These are phyloP conservation scores for Sordaria brevicollis DNA, from an alignment of 495 filamentous ascomycete genomes.

Conservation along the genomic window DNA sequence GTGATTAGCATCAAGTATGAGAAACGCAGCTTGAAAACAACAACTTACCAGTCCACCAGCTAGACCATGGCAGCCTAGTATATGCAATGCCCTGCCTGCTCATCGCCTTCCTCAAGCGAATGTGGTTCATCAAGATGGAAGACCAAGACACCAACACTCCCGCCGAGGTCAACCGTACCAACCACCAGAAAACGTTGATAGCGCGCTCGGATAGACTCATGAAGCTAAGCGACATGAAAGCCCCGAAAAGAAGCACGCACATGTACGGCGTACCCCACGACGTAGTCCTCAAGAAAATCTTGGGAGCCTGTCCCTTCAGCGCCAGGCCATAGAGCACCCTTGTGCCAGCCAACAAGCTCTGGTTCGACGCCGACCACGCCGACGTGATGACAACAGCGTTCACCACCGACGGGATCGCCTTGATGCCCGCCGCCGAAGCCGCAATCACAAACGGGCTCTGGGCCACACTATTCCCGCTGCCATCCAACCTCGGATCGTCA, in stretches of 20 bases:
- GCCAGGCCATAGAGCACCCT: slow-evolving; percentile 53
- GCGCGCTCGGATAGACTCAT: slow-evolving; percentile 48
- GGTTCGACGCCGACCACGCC: slow-evolving; percentile 60
- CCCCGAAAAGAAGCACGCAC: slow-evolving; percentile 41
- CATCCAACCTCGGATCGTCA: slow-evolving; percentile 39
- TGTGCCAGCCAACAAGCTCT: slow-evolving; percentile 49
- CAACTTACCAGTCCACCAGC: slow-evolving; percentile 29
- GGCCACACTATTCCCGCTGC: slow-evolving; percentile 36
- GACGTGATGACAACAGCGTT: slow-evolving; percentile 63
- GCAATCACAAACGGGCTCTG: slow-evolving; percentile 69
- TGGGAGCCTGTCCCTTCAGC: slow-evolving; percentile 48
- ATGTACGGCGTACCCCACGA: slow-evolving; percentile 52
- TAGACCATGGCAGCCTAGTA: slow-evolving; percentile 32
- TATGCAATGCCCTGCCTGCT: slow-evolving; percentile 28
- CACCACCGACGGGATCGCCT: slow-evolving; percentile 50
- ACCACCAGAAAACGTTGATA: slow-evolving; percentile 50
- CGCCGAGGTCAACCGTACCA: slow-evolving; percentile 45
- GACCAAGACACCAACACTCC: slow-evolving; percentile 47
- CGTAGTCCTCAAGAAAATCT: slow-evolving; percentile 46
- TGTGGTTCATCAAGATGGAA: slow-evolving; percentile 35
- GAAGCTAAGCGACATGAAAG: slow-evolving; percentile 48
- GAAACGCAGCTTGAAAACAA: background rate
- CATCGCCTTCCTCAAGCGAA: slow-evolving; percentile 33
- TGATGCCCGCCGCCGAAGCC: slow-evolving; percentile 53
- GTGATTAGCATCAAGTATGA: background rate